These are phyloP conservation scores for Trametes pubescens DNA, from an alignment of 1,284 basidiomycete genomes.

Conservation along the genomic window DNA sequence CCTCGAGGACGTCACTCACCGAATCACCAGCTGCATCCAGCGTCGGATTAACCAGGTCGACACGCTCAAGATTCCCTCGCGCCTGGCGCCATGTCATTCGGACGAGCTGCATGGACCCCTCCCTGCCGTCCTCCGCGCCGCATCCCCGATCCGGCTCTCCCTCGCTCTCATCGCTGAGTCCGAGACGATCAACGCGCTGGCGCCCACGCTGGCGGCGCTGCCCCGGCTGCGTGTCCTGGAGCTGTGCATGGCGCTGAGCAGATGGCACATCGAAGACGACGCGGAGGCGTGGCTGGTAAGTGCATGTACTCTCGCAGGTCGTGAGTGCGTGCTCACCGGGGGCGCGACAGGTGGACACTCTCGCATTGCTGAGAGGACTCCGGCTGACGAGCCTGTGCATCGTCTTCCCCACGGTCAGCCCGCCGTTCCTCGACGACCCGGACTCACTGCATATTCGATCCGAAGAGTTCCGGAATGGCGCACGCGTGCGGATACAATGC, in stretches of 20 bases:
- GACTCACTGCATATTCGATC: too few relatives aligned
- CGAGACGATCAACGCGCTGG: neutral
- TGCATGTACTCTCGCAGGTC: neutral
- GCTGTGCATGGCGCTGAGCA: neutral
- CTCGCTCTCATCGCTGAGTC: neutral
- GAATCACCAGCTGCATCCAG: neutral
- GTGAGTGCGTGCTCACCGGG: neutral
- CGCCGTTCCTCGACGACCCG: too few relatives aligned
- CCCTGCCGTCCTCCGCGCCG: neutral
- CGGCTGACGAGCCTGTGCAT: neutral
- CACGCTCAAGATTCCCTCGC: neutral
- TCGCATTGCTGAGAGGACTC: neutral
- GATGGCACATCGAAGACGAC: neutral
- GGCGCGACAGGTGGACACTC: neutral
- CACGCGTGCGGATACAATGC: too few relatives aligned
- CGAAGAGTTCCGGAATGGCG: too few relatives aligned
- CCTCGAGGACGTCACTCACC: neutral
- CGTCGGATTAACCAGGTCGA: neutral
- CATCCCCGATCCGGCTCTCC: neutral
- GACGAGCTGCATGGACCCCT: neutral
- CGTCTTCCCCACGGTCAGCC: neutral
- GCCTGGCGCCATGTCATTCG: neutral
- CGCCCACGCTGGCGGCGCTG: neutral
- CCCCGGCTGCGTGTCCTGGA: neutral
- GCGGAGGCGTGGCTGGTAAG: neutral